Evolutionary conservation across 495 filamentous ascomycete genomes (phyloP).

Genomic region (Podospora conica): DNA sequence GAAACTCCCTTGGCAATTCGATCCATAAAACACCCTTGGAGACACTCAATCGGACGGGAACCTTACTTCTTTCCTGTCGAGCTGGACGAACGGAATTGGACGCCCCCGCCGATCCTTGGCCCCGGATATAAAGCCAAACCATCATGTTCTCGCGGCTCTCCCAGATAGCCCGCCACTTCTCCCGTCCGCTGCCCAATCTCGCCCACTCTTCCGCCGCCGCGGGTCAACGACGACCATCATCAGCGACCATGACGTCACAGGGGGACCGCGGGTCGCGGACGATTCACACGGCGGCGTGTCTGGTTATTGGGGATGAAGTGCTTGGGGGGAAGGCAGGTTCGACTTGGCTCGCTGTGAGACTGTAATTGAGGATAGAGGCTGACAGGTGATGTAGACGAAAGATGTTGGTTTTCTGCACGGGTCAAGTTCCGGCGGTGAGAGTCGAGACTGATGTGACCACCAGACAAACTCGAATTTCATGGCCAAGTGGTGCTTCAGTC

Average conservation of each 20-base stretch:
- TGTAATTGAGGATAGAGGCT: not conserved
- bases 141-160: constrained; percentile 69
- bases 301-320: constrained; percentile 96
- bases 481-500: constrained; percentile 85
- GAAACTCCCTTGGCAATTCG: not conserved
- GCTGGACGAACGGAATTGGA: too few species aligned
- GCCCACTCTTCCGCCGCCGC: constrained; percentile 43
- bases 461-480: constrained; percentile 90
- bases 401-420: constrained; percentile 22
- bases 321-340: constrained; percentile 81
- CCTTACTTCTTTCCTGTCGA: too few species aligned
- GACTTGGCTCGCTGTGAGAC: not conserved
- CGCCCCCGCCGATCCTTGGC: too few species aligned
- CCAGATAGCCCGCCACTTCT: constrained; percentile 67
- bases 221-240: constrained; percentile 10
- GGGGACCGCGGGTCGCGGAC: constrained; percentile 50
- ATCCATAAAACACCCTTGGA: not conserved
- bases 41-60: too few species aligned
- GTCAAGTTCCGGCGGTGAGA: not conserved
- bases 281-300: constrained; percentile 85
- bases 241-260: constrained; percentile 39
- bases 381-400: constrained; percentile 26
- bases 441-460: not conserved
- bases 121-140: not conserved
- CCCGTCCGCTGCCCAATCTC: constrained; percentile 53